Base-by-base conservation (phyloP, 192 early-diverging fungal genomes). In the Backusella circina region DNA sequence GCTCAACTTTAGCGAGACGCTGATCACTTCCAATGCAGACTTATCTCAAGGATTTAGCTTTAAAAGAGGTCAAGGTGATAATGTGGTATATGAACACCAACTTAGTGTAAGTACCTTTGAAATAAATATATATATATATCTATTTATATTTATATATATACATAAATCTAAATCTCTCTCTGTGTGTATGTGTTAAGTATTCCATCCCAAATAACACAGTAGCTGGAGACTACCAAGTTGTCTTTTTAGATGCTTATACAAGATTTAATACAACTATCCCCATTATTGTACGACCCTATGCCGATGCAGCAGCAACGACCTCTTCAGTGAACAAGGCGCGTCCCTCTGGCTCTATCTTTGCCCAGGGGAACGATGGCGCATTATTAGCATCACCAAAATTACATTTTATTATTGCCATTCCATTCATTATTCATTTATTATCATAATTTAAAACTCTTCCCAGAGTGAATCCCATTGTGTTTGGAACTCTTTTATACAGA, bases 401-500 rank as follows among this genome's bases (percentile, higher is more conserved):
- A 23, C 28, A 41, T 31, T 18, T 68, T 36, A 12, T 16, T 7
- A 23, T 23, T n/a, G n/a, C n/a, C n/a, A 37, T 68, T 68, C 5
- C 21, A 13, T 23, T 68, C 35, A 41, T 47, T 39, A 70, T 44
- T 31, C 18, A 38, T 70, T 70, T 26, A 69, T 67, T 67, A 28
- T 67, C 28, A 31, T 26, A 47, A 70, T 31, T 68, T 77, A 89
- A 57, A 92, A 91, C 67, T 82, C 75, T 21, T 39, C 32, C 92
- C 91, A 93, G 0, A 93, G 85, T 33, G 68, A 69, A 12, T 91
- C 87, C 77, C 90, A 93, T 80, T 93, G 87, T 16, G 69, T 69
- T 54, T 87, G 81, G 73, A 88, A 92, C 1, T 79, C 88, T 67
- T 85, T 71, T 7, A 90, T 87, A 36, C 88, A 87, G 67, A 80